These are phyloP conservation scores for Lasiosphaeria miniovina DNA, from an alignment of 495 filamentous ascomycete species.

Conservation along the genomic window DNA sequence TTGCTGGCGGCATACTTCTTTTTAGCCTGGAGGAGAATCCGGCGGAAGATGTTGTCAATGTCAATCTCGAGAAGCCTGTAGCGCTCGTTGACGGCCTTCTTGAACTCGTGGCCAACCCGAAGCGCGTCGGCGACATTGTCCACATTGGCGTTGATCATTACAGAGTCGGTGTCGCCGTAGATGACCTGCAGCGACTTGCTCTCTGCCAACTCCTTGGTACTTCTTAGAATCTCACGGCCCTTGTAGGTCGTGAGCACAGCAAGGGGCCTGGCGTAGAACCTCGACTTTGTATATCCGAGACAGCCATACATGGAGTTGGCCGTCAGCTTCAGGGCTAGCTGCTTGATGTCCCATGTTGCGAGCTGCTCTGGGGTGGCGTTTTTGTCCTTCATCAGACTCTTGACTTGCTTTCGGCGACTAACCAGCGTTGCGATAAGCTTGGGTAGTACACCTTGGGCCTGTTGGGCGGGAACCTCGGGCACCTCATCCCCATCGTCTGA, in stretches of 20 bases:
- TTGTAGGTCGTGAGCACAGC: slow-evolving; percentile 96
- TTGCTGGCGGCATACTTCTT: slow-evolving; percentile 99
- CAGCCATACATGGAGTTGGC: slow-evolving; percentile 99
- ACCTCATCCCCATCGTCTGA: slow-evolving; percentile 78
- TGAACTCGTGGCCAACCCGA: slow-evolving; percentile 73
- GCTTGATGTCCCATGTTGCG: slow-evolving; percentile 96
- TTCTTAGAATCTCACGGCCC: slow-evolving; percentile 93
- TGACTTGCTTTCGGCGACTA: slow-evolving; percentile 81
- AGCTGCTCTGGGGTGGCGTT: slow-evolving; percentile 81
- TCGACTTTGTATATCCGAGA: slow-evolving; percentile 90
- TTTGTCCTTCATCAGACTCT: slow-evolving; percentile 94
- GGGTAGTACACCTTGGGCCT: slow-evolving; percentile 79
- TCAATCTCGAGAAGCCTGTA: slow-evolving; percentile 93
- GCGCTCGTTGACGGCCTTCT: slow-evolving; percentile 73
- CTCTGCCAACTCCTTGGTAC: slow-evolving; percentile 92
- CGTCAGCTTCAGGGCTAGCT: slow-evolving; percentile 92
- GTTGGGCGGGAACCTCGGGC: slow-evolving; percentile 62
- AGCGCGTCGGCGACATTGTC: slow-evolving; percentile 89
- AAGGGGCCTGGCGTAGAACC: slow-evolving; percentile 92
- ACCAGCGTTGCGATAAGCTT: slow-evolving; percentile 88
- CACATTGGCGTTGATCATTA: slow-evolving; percentile 99
- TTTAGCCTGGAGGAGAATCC: slow-evolving; percentile 91
- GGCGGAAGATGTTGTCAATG: slow-evolving; percentile 95
- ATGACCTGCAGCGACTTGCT: slow-evolving; percentile 85
- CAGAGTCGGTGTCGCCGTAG: slow-evolving; percentile 97